These are phyloP conservation scores for Dipteronia dyeriana DNA, from an alignment of 345 rosid genomes.

Conservation along the genomic window DNA sequence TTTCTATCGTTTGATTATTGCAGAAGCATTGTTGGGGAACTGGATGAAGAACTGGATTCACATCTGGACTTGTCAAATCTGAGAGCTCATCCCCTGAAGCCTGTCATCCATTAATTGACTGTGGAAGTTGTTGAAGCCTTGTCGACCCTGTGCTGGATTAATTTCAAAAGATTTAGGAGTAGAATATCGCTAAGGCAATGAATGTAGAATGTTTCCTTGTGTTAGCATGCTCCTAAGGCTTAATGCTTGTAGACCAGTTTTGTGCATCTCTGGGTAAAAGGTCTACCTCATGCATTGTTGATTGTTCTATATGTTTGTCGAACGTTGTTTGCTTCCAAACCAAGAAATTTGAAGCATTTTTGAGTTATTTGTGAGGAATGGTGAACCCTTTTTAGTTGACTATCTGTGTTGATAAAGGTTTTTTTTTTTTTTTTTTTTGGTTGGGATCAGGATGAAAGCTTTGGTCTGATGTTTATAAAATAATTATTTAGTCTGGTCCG, in stretches of 20 bases:
- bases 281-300: constrained; percentile 23
- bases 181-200: not conserved
- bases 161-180: not conserved
- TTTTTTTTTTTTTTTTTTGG: no score
- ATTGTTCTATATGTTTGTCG: constrained; percentile 10
- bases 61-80: constrained; percentile 72
- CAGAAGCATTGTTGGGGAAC: constrained; percentile 93
- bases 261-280: not conserved
- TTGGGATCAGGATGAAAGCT: no score
- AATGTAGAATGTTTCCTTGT: not conserved
- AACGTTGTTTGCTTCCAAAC: no score
- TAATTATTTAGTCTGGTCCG: no score
- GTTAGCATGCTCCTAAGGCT: not conserved
- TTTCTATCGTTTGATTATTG: constrained; percentile 18
- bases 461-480: no score
- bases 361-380: no score
- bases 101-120: constrained; percentile 68
- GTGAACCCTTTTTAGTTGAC: no score
- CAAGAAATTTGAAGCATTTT: no score
- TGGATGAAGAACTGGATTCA: constrained; percentile 87
- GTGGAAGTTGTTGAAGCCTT: not conserved
- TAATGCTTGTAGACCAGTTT: not conserved
- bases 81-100: constrained; percentile 96
- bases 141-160: not conserved
- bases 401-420: no score